These are phyloP conservation scores for Penicillium simplicissimum DNA, from an alignment of 495 filamentous ascomycete genomes.

Conservation along the genomic window DNA sequence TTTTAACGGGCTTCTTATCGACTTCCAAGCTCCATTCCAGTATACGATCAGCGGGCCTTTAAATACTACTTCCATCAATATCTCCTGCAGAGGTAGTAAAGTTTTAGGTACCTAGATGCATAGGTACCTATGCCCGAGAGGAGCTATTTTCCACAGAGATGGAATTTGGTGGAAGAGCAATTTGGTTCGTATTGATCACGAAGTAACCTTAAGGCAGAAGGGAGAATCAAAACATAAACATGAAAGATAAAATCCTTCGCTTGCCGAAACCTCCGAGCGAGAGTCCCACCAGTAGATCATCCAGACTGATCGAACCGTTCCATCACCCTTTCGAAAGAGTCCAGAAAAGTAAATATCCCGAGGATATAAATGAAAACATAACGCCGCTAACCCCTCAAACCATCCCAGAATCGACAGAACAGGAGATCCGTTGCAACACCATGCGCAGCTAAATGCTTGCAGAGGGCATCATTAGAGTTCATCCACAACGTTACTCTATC, in stretches of 20 bases:
- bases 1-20: too few relatives aligned
- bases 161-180: constrained; percentile 12
- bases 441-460: constrained; percentile 42
- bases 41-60: too few relatives aligned
- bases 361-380: constrained; percentile 35
- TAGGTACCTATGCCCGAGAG: too few relatives aligned
- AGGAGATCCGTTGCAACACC: constrained; percentile 35
- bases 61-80: too few relatives aligned
- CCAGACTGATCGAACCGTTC: constrained; percentile 13
- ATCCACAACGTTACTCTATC: constrained; percentile 77
- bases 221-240: constrained; percentile 13
- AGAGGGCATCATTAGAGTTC: constrained; percentile 40
- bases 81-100: too few relatives aligned
- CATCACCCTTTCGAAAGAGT: constrained; percentile 15
- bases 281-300: constrained; percentile 10
- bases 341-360: constrained; percentile 25
- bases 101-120: too few relatives aligned
- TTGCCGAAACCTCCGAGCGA: constrained; percentile 7
- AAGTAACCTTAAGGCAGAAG: constrained; percentile 8
- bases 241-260: constrained; percentile 20
- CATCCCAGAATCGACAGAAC: constrained; percentile 39
- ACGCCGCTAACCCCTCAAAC: constrained; percentile 50
- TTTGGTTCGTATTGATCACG: constrained; percentile 15
- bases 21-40: too few relatives aligned
- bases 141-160: too few relatives aligned